Conservation (phyloP, 2,329 filamentous ascomycete species). For the Diplodia corticola region DNA sequence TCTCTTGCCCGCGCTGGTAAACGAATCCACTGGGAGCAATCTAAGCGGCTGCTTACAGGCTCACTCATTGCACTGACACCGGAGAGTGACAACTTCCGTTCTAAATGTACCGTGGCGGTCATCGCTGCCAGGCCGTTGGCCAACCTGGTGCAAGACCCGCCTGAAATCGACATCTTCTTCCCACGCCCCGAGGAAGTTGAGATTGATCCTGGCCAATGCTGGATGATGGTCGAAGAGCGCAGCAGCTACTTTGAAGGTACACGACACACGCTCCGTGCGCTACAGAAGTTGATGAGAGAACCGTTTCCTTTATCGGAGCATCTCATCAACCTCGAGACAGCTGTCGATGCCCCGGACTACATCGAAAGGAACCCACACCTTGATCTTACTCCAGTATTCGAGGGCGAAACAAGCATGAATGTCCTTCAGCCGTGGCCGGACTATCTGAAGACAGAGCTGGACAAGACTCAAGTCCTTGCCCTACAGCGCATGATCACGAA, state of each 20-base stretch:
- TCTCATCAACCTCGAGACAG: slow-evolving; percentile 52
- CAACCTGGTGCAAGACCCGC: slow-evolving; percentile 65
- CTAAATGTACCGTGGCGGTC: slow-evolving; percentile 66
- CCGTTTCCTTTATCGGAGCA: slow-evolving; percentile 64
- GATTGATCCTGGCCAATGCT: slow-evolving; percentile 68
- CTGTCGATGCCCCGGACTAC: slow-evolving; percentile 55
- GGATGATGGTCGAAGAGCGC: slow-evolving; percentile 77
- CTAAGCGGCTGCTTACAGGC: slow-evolving; percentile 58
- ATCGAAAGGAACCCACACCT: slow-evolving; percentile 51
- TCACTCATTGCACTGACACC: slow-evolving; percentile 58
- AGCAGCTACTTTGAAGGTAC: slow-evolving; percentile 75
- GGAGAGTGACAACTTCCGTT: slow-evolving; percentile 61
- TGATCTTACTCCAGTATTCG: slow-evolving; percentile 52
- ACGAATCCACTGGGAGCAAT: slow-evolving; percentile 67
- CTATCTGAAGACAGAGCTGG: slow-evolving; percentile 53
- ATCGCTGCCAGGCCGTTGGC: slow-evolving; percentile 69
- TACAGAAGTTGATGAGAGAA: slow-evolving; percentile 66
- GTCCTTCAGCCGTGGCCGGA: slow-evolving; percentile 58
- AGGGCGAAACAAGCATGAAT: slow-evolving; percentile 47
- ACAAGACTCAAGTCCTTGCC: slow-evolving; percentile 69
- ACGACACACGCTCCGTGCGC: slow-evolving; percentile 68
- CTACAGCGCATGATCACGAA: slow-evolving; percentile 70
- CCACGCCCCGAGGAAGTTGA: slow-evolving; percentile 59
- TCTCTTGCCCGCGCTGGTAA: slow-evolving; percentile 66
- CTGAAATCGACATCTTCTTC: slow-evolving; percentile 76